A percentile compares a stretch with the other conserved stretches of the same genome.
phyloP scores from a whole-genome alignment of 2,329 filamentous ascomycete species.

The Pyrenophora tritici-repentis region DNA sequence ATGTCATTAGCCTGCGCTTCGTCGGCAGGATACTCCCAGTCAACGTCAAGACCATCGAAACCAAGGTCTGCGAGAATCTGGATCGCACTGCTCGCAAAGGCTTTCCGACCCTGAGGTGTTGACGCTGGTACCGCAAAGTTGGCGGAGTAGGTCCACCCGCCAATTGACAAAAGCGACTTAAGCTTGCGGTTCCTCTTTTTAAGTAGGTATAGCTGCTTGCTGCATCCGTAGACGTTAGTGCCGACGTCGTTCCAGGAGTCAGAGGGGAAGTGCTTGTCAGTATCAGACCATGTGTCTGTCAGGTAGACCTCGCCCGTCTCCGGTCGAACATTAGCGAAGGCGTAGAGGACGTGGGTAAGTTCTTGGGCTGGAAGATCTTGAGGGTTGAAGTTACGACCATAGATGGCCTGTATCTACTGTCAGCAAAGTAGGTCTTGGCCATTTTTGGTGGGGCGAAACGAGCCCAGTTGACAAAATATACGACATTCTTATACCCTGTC shows the following conservation, averaged over 20 bases:
- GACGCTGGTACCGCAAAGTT: constrained; percentile 43
- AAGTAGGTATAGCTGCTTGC: constrained; percentile 44
- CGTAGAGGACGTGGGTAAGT: constrained; percentile 47
- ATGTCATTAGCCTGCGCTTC: constrained; percentile 42
- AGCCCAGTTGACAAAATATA: constrained; percentile 49
- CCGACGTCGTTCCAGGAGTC: constrained; percentile 49
- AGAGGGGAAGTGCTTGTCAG: constrained; percentile 44
- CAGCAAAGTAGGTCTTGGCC: background rate
- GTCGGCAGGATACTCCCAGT: constrained; percentile 48
- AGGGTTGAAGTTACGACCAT: constrained; percentile 45
- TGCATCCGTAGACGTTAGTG: constrained; percentile 46
- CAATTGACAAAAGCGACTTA: constrained; percentile 45
- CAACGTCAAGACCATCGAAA: constrained; percentile 47
- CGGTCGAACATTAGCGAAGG: constrained; percentile 44
- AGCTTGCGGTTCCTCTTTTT: constrained; percentile 47
- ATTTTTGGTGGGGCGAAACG: constrained; percentile 6
- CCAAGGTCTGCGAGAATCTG: constrained; percentile 40
- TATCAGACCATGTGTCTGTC: constrained; percentile 45
- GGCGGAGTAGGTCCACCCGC: constrained; percentile 47
- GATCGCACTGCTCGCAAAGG: constrained; percentile 43
- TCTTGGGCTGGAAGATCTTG: constrained; percentile 42
- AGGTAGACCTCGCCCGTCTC: constrained; percentile 47
- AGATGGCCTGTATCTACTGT: constrained; percentile 41
- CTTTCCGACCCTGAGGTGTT: constrained; percentile 34
- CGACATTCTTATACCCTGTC: constrained; percentile 43